phyloP scores from a whole-genome alignment of 768 basidiomycete genomes.

The Stropharia rugosoannulata region DNA sequence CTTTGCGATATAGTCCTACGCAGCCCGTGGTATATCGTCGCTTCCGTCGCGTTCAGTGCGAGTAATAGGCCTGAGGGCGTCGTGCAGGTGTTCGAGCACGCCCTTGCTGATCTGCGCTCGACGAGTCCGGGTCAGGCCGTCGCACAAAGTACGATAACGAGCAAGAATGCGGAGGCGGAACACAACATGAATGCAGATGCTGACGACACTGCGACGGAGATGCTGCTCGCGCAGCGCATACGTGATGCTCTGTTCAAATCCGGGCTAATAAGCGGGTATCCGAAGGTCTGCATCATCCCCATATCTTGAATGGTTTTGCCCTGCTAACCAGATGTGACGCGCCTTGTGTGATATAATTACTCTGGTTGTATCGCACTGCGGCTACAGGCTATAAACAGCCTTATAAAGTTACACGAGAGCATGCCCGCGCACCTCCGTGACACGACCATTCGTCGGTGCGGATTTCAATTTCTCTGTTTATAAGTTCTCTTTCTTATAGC shows the following conservation, averaged over 20 bases:
- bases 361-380: neutral
- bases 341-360: too few species aligned
- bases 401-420: slow-evolving; percentile 47
- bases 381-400: slow-evolving; percentile 54
- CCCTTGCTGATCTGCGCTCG: slow-evolving; percentile 38
- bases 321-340: neutral
- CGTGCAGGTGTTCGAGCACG: slow-evolving; percentile 52
- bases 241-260: slow-evolving; percentile 64
- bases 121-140: too few species aligned
- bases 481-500: neutral
- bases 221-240: slow-evolving; percentile 47
- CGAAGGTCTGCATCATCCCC: slow-evolving; percentile 39
- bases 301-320: neutral
- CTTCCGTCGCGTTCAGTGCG: slow-evolving; percentile 55
- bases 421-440: slow-evolving; percentile 55
- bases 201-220: slow-evolving; percentile 17
- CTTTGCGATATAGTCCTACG: slow-evolving; percentile 6
- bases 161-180: neutral
- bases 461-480: neutral
- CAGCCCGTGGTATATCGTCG: slow-evolving; percentile 62
- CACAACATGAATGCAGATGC: neutral
- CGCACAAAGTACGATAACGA: too few species aligned
- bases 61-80: slow-evolving; percentile 61
- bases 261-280: slow-evolving; percentile 55
- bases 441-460: slow-evolving; percentile 43